Evolutionary conservation across 257 asterid genomes (phyloP).

Genomic region (Apocynum venetum): DNA sequence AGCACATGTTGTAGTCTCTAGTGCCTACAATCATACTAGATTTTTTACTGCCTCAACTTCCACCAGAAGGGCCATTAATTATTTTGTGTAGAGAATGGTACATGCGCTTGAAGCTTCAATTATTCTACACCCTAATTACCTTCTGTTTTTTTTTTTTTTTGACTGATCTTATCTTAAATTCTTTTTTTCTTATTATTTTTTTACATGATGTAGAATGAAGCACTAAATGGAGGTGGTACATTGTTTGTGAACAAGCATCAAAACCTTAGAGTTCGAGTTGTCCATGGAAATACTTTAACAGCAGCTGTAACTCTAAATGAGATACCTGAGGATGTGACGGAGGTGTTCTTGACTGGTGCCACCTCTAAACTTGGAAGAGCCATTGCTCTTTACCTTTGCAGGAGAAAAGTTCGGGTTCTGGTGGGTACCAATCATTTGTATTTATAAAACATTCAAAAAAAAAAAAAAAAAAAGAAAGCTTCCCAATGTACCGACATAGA

Average conservation of each 20-base stretch:
- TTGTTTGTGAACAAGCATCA: constrained; percentile 71
- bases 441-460: too few relatives aligned
- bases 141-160: background rate
- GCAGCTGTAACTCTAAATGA: constrained; percentile 83
- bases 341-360: constrained; percentile 86
- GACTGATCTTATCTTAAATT: too few relatives aligned
- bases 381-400: constrained; percentile 77
- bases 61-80: background rate
- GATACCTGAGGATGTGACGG: constrained; percentile 50
- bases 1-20: constrained; percentile 11
- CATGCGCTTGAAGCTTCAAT: too few relatives aligned
- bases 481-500: too few relatives aligned
- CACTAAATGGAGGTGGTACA: constrained; percentile 87
- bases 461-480: too few relatives aligned
- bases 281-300: constrained; percentile 90
- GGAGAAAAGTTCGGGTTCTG: constrained; percentile 61
- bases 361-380: constrained; percentile 96
- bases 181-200: background rate
- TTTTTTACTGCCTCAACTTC: constrained; percentile 12
- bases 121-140: too few relatives aligned
- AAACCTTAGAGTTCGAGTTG: constrained; percentile 74
- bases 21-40: background rate
- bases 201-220: constrained; percentile 55
- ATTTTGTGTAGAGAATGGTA: too few relatives aligned
- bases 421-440: constrained; percentile 29